These are phyloP conservation scores for Fusarium sp. DNA, from an alignment of 2,329 filamentous ascomycete genomes.

Conservation along the genomic window DNA sequence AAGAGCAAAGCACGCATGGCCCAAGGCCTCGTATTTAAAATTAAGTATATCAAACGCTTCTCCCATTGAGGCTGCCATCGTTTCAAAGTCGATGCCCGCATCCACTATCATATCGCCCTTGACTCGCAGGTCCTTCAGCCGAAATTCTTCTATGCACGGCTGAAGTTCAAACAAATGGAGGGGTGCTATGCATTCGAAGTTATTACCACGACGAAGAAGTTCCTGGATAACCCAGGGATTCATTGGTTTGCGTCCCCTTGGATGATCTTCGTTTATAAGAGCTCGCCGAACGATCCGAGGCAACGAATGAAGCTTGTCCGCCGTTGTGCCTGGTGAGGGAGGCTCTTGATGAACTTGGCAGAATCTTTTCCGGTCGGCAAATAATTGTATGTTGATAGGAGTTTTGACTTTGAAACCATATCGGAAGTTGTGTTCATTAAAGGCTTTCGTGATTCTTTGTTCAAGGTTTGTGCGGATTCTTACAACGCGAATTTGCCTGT, in stretches of 20 bases:
- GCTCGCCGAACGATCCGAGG: not conserved
- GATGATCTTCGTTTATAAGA: not conserved
- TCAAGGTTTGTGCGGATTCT: no score
- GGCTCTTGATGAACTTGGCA: not conserved
- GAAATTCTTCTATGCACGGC: not conserved
- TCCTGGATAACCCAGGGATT: not conserved
- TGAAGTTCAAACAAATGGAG: not conserved
- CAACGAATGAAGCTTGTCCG: not conserved
- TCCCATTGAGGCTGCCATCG: not conserved
- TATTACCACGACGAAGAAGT: not conserved
- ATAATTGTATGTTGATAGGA: not conserved
- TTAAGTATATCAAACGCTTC: not conserved
- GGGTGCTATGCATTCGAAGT: not conserved
- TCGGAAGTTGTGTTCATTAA: not conserved
- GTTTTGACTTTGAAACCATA: no score
- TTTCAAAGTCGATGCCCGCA: not conserved
- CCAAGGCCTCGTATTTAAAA: not conserved
- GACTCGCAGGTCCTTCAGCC: not conserved
- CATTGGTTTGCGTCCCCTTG: not conserved
- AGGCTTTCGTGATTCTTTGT: not conserved
- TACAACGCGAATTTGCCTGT: not conserved
- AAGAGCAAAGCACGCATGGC: not conserved
- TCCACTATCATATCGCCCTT: not conserved
- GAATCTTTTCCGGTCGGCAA: no score
- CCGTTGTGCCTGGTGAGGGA: not conserved